phyloP scores from a whole-genome alignment of 768 basidiomycete species.

The Boletus huronensis region DNA sequence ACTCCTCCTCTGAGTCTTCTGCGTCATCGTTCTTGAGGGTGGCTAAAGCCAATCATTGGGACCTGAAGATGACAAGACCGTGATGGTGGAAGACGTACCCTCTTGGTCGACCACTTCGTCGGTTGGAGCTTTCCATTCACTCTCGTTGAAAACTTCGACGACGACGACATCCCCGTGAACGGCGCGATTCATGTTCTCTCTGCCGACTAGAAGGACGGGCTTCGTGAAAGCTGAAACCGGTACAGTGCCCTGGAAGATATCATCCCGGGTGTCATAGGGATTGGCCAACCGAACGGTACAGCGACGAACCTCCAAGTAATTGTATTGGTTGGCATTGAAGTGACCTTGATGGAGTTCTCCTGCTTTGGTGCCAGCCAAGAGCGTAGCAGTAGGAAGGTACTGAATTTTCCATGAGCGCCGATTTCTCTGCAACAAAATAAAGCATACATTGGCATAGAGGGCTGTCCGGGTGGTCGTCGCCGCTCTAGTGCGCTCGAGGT shows the following conservation, averaged over 20 bases:
- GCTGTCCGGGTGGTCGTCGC: constrained; percentile 50
- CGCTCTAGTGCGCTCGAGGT: constrained; percentile 60
- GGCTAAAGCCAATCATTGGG: constrained; percentile 40
- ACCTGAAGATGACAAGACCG: not conserved
- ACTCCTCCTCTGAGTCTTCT: constrained; percentile 67
- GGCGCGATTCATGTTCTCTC: constrained; percentile 94
- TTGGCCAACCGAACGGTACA: not conserved
- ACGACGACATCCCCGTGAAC: constrained; percentile 93
- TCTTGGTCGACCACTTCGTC: constrained; percentile 96
- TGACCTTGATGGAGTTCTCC: constrained; percentile 87
- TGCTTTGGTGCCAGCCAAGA: constrained; percentile 81
- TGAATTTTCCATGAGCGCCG: constrained; percentile 28
- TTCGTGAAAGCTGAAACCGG: constrained; percentile 68
- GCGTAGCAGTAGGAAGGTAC: constrained; percentile 72
- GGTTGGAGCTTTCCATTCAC: constrained; percentile 88
- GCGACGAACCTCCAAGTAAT: constrained; percentile 79
- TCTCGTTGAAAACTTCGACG: constrained; percentile 81
- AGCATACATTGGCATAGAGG: constrained; percentile 71
- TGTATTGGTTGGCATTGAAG: constrained; percentile 93
- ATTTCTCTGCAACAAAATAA: not conserved
- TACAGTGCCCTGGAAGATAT: constrained; percentile 64
- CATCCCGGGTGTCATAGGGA: not conserved
- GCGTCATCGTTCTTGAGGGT: constrained; percentile 86
- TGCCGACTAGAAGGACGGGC: constrained; percentile 78
- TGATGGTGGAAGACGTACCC: constrained; percentile 40